phyloP scores from a whole-genome alignment of 2,329 filamentous ascomycete species.

The Colletotrichum noveboracense region DNA sequence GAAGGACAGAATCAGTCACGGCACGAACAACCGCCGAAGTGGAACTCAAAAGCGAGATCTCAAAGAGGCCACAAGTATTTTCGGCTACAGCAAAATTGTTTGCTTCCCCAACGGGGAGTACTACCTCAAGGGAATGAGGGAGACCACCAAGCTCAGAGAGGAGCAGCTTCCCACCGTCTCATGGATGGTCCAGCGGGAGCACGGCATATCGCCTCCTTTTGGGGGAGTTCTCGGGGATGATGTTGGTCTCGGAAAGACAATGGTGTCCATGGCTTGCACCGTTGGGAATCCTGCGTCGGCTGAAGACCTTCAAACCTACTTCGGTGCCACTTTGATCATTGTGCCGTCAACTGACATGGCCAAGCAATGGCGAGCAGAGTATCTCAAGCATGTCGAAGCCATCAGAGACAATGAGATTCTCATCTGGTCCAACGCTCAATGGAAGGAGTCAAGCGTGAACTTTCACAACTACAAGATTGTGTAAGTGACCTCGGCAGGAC shows the following conservation, averaged over 20 bases:
- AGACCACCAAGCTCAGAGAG: not conserved
- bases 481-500: no score
- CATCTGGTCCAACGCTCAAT: not conserved
- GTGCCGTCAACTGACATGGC: constrained; percentile 28
- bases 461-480: no score
- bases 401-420: not conserved
- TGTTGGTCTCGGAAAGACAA: constrained; percentile 71
- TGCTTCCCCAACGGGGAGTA: no score
- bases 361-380: not conserved
- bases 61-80: no score
- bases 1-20: no score
- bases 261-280: constrained; percentile 47
- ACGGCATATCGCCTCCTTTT: constrained; percentile 35
- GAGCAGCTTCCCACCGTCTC: constrained; percentile 52
- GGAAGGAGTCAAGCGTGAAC: no score
- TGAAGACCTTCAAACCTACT: constrained; percentile 40
- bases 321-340: constrained; percentile 38
- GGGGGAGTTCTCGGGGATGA: constrained; percentile 67
- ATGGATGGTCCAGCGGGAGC: constrained; percentile 61
- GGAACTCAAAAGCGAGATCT: no score
- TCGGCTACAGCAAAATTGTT: no score
- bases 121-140: no score
- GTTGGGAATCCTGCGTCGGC: constrained; percentile 36
- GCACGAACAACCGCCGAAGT: no score
- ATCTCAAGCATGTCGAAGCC: not conserved